phyloP scores from a whole-genome alignment of 805 yeast genomes.

The Yarrowia deformans region DNA sequence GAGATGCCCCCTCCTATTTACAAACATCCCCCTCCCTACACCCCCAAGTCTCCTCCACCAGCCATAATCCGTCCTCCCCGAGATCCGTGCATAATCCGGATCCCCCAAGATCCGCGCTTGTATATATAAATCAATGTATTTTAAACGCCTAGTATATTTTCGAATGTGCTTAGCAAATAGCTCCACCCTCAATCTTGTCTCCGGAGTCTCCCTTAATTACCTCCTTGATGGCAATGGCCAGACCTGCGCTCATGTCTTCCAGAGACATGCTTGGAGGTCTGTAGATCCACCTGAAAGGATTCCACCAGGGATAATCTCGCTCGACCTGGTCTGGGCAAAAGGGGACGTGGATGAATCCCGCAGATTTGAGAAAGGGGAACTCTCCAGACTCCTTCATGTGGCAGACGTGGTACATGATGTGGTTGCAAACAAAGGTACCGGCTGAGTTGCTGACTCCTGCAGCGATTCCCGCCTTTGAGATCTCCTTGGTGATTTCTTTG shows the following conservation, averaged over 20 bases:
- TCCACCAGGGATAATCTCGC: constrained; percentile 11
- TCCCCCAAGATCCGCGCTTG: background rate
- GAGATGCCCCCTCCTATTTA: background rate
- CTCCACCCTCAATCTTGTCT: constrained; percentile 9
- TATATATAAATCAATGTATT: background rate
- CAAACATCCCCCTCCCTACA: background rate
- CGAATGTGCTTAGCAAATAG: background rate
- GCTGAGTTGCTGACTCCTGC: constrained; percentile 9
- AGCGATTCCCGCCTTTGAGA: background rate
- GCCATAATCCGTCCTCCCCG: background rate
- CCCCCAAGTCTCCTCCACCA: background rate
- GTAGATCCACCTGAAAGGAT: constrained; percentile 24
- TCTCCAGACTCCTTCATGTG: constrained; percentile 18
- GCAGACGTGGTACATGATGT: constrained; percentile 18
- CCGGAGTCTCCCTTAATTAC: constrained; percentile 5
- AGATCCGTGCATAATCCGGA: too few relatives aligned
- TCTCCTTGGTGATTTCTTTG: background rate
- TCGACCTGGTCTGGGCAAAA: constrained; percentile 16
- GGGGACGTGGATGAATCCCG: constrained; percentile 32
- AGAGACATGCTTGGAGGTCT: constrained; percentile 25
- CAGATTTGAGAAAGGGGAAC: constrained; percentile 4
- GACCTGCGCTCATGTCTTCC: background rate
- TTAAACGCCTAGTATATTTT: too few relatives aligned
- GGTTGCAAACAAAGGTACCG: constrained; percentile 36
- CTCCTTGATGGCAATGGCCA: constrained; percentile 20